Base-by-base conservation (phyloP, 2,329 filamentous ascomycete genomes). In the Fusarium pseudograminearum region DNA sequence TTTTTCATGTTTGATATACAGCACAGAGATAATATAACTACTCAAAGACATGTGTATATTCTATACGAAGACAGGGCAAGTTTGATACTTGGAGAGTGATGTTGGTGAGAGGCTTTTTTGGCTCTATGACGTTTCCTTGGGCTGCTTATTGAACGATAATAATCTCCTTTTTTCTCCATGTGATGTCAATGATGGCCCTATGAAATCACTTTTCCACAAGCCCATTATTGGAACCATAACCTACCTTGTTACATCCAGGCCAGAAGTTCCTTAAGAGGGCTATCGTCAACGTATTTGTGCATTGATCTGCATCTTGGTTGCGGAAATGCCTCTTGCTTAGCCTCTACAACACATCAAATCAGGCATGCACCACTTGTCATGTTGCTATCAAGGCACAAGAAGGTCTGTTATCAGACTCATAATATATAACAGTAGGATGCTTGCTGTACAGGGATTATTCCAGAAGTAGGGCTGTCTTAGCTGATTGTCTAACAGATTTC, bases 1-100 rank as follows among this genome's bases (percentile, higher is more conserved):
- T 55, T 22, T 47, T 22, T 45, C 26, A 64, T 52, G 64, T 61
- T 65, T 61, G 55, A 55, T 65, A 65, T 65, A 71, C 64, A 57
- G 45, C 40, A 52, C 59, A 57, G 34, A 68, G 48, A 65, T 70
- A 55, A 61, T 57, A 33, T 51, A 47, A 70, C 28, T 56, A 61
- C 59, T 61, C 55, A 46, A 68, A 61, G 51, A 64, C 47, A 41
- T 42, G 57, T 46, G 48, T 57, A 54, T 50, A 41, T 52, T 53
- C 12, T 46, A 31, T 20, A 7, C n/a, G 2, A 18, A 20, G 28
- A 20, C 8, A 12, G 18, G 18, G 18, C 6, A 20, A 16, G 15
- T 6, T 30, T 6, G 15, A 26, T n/a, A 12, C 20, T 14, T n/a
- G 3, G 7, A 18, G n/a, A 40, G 48, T 30, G 34, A 41, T 36